Conservation (phyloP, 2,329 filamentous ascomycete genomes). For the Hortaea werneckii region DNA sequence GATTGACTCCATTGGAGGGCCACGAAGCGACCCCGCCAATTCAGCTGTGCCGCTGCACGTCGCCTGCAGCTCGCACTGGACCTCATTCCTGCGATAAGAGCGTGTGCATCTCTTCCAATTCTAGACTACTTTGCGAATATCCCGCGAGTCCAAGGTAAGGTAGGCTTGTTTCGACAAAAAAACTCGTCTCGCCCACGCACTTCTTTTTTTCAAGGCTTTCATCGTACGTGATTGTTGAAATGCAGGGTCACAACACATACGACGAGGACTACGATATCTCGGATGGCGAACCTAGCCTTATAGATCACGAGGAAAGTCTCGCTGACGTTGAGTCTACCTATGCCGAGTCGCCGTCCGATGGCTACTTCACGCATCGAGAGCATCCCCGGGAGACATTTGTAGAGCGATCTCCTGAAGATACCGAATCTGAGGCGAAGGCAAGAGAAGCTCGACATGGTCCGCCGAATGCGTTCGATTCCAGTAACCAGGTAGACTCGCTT, state of each 20-base stretch:
- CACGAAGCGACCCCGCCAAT: too few species aligned
- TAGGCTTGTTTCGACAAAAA: too few species aligned
- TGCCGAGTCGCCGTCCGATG: slow-evolving; percentile 13
- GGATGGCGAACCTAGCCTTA: neutral
- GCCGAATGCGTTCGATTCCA: neutral
- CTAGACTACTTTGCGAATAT: too few species aligned
- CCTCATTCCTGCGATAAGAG: too few species aligned
- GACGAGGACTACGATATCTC: neutral
- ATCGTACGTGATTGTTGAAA: too few species aligned
- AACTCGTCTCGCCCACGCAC: too few species aligned
- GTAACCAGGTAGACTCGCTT: neutral
- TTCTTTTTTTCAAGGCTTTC: too few species aligned
- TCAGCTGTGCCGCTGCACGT: too few species aligned
- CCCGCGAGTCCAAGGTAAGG: too few species aligned
- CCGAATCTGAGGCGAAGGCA: slow-evolving; percentile 11
- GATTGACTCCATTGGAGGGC: too few species aligned
- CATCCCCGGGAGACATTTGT: slow-evolving; percentile 11
- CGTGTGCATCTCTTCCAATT: too few species aligned
- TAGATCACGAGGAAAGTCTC: neutral
- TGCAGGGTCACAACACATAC: neutral
- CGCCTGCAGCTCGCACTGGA: too few species aligned
- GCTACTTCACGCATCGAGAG: slow-evolving; percentile 13
- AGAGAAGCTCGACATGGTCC: slow-evolving; percentile 9
- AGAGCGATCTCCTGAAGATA: slow-evolving; percentile 8
- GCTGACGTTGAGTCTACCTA: slow-evolving; percentile 1